Base-by-base conservation (phyloP, 2,329 filamentous ascomycete species). In the Claviceps maximensis region DNA sequence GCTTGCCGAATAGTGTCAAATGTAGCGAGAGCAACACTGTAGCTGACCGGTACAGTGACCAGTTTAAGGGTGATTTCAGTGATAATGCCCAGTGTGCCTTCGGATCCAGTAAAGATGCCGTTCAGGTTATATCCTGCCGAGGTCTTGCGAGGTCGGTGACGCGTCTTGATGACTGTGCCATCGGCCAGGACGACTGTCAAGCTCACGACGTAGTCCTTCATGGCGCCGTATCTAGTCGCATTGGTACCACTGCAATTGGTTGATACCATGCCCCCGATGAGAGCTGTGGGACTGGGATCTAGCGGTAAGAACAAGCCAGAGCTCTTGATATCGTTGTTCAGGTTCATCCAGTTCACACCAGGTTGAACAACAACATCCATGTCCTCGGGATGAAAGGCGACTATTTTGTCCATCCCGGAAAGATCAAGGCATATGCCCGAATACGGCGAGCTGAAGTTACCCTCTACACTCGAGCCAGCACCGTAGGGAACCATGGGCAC, bases 401-500 rank as follows among this genome's bases (percentile, higher is more conserved):
- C 53, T 17, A 88, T 75, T 52, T 75, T 71, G 61, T 87, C 77
- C 85, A 89, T 88, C 56, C 71, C 70, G 0, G 75, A 73, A 54
- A 88, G 82, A 61, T 88, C 84, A 48, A 89, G 79, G 60, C 81
- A 84, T 58, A 89, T 75, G 0, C 84, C 85, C 1, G 82, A 80
- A 58, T 76, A 74, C 0, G 83, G 82, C 4, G 83, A 79, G 1
- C 81, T 79, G 62, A 86, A 86, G 61, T 86, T 86, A 42, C 80
- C 85, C 63, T 89, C 85, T 0, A 88, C 70, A 58, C 78, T 86
- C 0, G 83, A 82, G 13, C 87, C 87, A 5, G 87, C 87, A 2
- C 83, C 86, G 62, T 86, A 89, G 0, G 82, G 81, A 1, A 86
- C 86, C 74, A 87, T 86, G 4, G 84, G 84, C 47, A 87, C 77